Evolutionary conservation across 2,329 filamentous ascomycete genomes (phyloP).

Genomic region (Cladosporium halotolerans): DNA sequence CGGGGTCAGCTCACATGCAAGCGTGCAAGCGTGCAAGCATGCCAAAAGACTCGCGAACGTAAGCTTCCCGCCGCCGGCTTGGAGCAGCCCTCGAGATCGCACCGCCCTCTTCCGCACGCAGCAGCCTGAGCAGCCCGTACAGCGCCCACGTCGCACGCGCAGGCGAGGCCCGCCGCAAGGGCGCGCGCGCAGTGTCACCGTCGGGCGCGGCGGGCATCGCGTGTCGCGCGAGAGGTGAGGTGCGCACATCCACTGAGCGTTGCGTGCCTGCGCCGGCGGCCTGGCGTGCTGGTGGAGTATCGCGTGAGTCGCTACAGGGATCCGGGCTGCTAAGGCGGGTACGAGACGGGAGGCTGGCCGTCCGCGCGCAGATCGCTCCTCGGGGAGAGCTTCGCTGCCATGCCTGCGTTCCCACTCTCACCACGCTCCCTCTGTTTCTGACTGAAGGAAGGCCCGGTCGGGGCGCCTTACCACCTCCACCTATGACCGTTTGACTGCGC

Average conservation of each 20-base stretch:
- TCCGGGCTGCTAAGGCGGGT: neutral
- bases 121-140: neutral
- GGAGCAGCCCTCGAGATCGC: neutral
- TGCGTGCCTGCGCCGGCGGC: constrained; percentile 1
- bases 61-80: neutral
- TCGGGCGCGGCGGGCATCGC: neutral
- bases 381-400: neutral
- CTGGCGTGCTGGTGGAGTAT: neutral
- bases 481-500: constrained; percentile 9
- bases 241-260: neutral
- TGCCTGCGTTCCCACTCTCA: neutral
- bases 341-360: neutral
- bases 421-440: neutral
- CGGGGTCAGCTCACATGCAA: constrained; percentile 9
- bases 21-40: neutral
- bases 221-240: too few relatives aligned
- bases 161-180: constrained; percentile 8
- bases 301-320: neutral
- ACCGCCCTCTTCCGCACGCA: too few relatives aligned
- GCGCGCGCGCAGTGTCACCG: neutral
- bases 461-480: constrained; percentile 6
- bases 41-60: neutral
- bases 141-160: neutral
- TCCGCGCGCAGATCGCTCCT: neutral
- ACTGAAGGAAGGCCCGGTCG: constrained; percentile 1